Evolutionary conservation across 495 filamentous ascomycete genomes (phyloP), one percentile per base, ranked within the genome.

Genomic region (Terfezia claveryi): DNA sequence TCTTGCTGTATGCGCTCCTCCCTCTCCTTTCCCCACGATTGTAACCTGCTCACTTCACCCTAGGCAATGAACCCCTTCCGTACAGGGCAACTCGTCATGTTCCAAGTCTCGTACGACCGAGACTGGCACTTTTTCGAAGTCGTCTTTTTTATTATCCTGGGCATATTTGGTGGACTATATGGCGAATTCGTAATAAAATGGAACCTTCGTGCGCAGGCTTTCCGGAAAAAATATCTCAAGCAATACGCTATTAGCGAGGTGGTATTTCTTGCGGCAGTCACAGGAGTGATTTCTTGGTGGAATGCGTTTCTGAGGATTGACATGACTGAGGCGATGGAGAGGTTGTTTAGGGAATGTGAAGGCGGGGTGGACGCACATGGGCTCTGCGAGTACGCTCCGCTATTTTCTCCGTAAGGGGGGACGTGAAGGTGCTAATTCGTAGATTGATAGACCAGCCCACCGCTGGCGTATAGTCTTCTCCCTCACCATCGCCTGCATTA

Each of bases 261-360:
- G 8, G 86, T 86, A 1, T 64, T 94, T 38, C 72, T 96, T 54
- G 88, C 91, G 2, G 76, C 77, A 1, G 73, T 78, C 8, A 96
- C 91, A 10, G 92, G 89, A 4, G 72, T 96, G 53, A 72, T 96
- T 8, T 96, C 91, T 69, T 98, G 89, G 62, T 91, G 87, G 1
- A 98, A 96, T 66, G 87, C 85, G 68, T 96, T 98, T 61, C 67
- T 98, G 52, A 76, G 84, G 59, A 95, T 98, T 62, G 93, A 98
- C 68, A 96, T 98, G 91, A 95, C 91, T 0, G 87, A 94, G 69
- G 93, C 85, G 71, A 96, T 98, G 91, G 87, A 95, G 67, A 93
- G 94, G 57, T 71, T 98, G 2, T 98, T 98, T 67, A 74, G 80
- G 11, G 92, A 98, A 69, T 98, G 91, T 62, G 88, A 94, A 67